Conservation (phyloP, 1,284 basidiomycete genomes). For the Ceratorhiza oryzae-sativae region DNA sequence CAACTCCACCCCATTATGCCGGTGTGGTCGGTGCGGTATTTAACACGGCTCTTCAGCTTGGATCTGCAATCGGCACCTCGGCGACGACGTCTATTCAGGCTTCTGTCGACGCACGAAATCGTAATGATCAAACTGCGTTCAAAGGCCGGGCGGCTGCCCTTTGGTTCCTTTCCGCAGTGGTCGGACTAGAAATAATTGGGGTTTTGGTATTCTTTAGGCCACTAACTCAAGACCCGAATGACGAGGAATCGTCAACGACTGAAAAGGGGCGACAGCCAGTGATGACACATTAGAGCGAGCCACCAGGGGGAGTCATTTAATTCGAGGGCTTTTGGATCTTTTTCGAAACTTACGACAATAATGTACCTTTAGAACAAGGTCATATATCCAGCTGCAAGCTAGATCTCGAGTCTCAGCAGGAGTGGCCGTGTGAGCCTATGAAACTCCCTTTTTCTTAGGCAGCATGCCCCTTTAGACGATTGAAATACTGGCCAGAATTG, state of each 20-base stretch:
- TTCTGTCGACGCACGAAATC: constrained; percentile 49
- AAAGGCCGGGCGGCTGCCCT: constrained; percentile 57
- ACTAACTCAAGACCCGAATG: background rate
- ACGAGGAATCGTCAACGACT: background rate
- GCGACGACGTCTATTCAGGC: constrained; percentile 59
- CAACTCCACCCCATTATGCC: constrained; percentile 57
- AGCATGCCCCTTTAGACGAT: too few species aligned
- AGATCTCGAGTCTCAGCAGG: too few species aligned
- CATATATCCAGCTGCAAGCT: too few species aligned
- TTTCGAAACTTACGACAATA: background rate
- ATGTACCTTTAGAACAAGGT: constrained; percentile 1
- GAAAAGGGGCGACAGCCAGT: background rate
- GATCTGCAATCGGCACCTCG: constrained; percentile 59
- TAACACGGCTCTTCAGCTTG: constrained; percentile 62
- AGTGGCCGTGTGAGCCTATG: too few species aligned
- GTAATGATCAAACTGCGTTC: constrained; percentile 46
- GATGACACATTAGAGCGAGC: background rate
- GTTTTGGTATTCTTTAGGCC: constrained; percentile 52
- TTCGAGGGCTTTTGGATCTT: background rate
- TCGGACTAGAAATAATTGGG: constrained; percentile 50
- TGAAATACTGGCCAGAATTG: too few species aligned
- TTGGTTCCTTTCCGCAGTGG: constrained; percentile 59
- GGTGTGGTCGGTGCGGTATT: constrained; percentile 65
- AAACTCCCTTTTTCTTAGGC: too few species aligned
- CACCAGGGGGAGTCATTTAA: background rate